Evolutionary conservation across 1,284 basidiomycete species (phyloP).

Genomic region (Anthracocystis setariae): DNA sequence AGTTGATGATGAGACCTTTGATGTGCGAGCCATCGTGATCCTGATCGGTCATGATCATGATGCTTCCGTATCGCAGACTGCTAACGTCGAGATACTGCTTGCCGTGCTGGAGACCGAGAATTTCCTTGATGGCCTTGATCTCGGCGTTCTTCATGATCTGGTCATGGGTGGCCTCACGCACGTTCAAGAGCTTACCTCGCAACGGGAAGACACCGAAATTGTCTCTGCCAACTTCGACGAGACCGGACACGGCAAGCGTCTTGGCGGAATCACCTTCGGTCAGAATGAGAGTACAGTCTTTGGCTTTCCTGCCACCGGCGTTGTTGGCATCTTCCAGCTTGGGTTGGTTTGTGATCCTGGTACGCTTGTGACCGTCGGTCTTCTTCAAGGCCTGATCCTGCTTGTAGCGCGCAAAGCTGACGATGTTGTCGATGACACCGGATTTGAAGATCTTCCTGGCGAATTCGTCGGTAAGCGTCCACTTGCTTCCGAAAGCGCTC

Average conservation of each 20-base stretch:
- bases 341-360: constrained; percentile 81
- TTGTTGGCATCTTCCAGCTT: constrained; percentile 98
- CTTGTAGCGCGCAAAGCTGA: constrained; percentile 96
- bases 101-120: constrained; percentile 93
- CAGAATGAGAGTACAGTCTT: constrained; percentile 91
- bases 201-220: constrained; percentile 97
- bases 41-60: constrained; percentile 99
- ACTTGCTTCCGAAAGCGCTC: constrained; percentile 88
- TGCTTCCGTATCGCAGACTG: constrained; percentile 87
- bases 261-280: constrained; percentile 99
- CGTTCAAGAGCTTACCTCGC: constrained; percentile 95
- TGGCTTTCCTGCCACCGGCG: constrained; percentile 82
- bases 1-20: constrained; percentile 98
- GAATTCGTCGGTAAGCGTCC: constrained; percentile 90
- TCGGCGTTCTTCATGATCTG: constrained; percentile 98
- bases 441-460: constrained; percentile 94
- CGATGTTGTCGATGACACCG: constrained; percentile 87
- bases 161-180: constrained; percentile 94
- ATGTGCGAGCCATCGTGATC: constrained; percentile 99
- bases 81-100: constrained; percentile 82
- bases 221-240: constrained; percentile 94
- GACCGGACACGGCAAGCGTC: constrained; percentile 90
- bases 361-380: constrained; percentile 91
- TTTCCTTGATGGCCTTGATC: constrained; percentile 97
- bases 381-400: constrained; percentile 95